These are phyloP conservation scores for Beta corolliflora DNA, from an alignment of 179 eudicot genomes.

Conservation along the genomic window DNA sequence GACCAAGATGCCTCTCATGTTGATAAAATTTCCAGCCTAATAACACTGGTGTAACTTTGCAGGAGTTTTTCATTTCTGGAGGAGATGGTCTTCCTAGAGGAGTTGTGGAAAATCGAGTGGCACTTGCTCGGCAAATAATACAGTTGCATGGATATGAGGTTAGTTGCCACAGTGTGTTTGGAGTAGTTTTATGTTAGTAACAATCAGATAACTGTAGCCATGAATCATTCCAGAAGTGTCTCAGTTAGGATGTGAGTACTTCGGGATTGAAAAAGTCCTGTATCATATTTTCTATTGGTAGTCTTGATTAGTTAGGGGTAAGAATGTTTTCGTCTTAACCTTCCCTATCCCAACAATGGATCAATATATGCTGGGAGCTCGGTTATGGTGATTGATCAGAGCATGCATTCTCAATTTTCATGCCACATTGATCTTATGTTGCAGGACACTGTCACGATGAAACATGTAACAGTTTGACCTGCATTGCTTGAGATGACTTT, in stretches of 20 bases:
- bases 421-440: neutral
- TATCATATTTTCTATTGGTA: neutral
- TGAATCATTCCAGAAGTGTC: neutral
- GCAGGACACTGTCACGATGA: neutral
- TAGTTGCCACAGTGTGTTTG: conserved; percentile 4
- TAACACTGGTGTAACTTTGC: conserved; percentile 10
- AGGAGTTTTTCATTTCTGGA: conserved; percentile 98
- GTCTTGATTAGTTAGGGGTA: neutral
- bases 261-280: neutral
- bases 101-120: conserved; percentile 89
- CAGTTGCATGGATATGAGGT: conserved; percentile 90
- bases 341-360: neutral
- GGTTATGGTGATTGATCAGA: neutral
- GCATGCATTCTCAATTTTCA: neutral
- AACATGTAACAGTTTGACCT: neutral
- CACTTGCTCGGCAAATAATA: conserved; percentile 68
- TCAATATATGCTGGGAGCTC: neutral
- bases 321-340: neutral
- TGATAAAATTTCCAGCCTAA: neutral
- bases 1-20: neutral
- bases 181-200: neutral
- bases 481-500: neutral
- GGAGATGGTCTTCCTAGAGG: conserved; percentile 99
- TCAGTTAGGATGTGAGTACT: neutral
- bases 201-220: neutral